Conservation (phyloP, 768 basidiomycete species). For the Podaxis mareebaensis region DNA sequence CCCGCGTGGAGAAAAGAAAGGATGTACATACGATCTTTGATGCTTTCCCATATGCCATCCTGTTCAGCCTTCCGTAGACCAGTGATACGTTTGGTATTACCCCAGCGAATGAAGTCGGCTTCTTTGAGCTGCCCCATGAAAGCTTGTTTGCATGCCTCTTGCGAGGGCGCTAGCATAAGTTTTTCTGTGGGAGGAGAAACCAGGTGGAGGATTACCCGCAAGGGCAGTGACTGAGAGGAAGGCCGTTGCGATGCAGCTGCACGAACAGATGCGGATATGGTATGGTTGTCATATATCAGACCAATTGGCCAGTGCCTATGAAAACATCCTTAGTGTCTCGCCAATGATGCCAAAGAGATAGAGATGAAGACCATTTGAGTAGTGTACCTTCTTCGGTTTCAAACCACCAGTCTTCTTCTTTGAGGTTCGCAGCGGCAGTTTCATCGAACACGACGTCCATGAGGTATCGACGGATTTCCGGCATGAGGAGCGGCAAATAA, state of each 20-base stretch:
- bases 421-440: conserved; percentile 67
- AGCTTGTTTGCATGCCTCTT: conserved; percentile 88
- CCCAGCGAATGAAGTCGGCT: conserved; percentile 96
- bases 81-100: conserved; percentile 93
- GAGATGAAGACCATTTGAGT: conserved; percentile 76
- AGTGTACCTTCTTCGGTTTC: conserved; percentile 82
- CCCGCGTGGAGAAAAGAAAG: neutral
- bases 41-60: conserved; percentile 96
- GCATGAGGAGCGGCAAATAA: conserved; percentile 89
- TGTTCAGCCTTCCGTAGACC: conserved; percentile 88
- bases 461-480: conserved; percentile 85
- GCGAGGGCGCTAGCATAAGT: conserved; percentile 74
- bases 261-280: conserved; percentile 60
- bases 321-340: conserved; percentile 7
- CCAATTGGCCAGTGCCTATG: conserved; percentile 98
- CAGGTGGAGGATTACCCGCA: conserved; percentile 84
- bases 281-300: conserved; percentile 86
- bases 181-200: conserved; percentile 86
- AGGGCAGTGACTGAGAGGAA: conserved; percentile 46
- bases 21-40: conserved; percentile 80
- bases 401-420: conserved; percentile 98
- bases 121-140: conserved; percentile 98
- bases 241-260: conserved; percentile 39
- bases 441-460: conserved; percentile 94
- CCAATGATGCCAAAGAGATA: neutral